phyloP scores from a whole-genome alignment of 306 rosid genomes.

The Coriaria nepalensis region DNA sequence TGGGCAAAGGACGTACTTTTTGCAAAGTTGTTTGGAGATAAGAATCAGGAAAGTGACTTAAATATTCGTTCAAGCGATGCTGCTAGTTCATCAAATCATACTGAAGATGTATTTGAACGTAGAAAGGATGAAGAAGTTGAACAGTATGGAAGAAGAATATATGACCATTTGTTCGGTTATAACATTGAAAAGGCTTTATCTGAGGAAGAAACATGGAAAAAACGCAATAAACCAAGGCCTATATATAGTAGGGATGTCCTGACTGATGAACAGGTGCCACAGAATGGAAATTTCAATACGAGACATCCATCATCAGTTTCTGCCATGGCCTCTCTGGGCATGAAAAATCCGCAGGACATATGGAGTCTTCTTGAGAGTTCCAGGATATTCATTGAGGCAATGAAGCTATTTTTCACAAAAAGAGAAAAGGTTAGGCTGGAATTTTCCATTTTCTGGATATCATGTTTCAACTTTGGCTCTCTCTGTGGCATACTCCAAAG shows the following conservation, averaged over 20 bases:
- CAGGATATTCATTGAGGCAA: conserved; percentile 64
- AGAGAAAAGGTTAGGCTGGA: conserved; percentile 58
- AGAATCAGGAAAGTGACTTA: conserved; percentile 83
- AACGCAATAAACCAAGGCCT: conserved; percentile 80
- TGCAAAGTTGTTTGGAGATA: conserved; percentile 84
- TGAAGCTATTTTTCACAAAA: conserved; percentile 58
- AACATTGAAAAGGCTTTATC: conserved; percentile 84
- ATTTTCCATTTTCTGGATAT: conserved; percentile 12
- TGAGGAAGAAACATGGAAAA: conserved; percentile 94
- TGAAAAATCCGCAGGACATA: conserved; percentile 97
- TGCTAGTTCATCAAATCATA: conserved; percentile 67
- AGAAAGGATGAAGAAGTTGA: conserved; percentile 65
- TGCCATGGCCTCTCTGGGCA: conserved; percentile 78
- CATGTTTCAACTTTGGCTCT: conserved; percentile 11
- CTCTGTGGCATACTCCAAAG: neutral
- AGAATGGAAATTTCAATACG: conserved; percentile 56
- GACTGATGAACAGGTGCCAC: conserved; percentile 41
- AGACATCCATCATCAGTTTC: conserved; percentile 44
- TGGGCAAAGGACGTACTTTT: conserved; percentile 98
- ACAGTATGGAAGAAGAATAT: conserved; percentile 81
- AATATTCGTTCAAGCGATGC: conserved; percentile 77
- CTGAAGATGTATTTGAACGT: conserved; percentile 67
- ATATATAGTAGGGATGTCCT: conserved; percentile 58
- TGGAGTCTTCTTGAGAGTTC: conserved; percentile 86
- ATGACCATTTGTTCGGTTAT: conserved; percentile 94